Evolutionary conservation across 139 green algal genomes (phyloP).

Genomic region (Dunaliella sp.): DNA sequence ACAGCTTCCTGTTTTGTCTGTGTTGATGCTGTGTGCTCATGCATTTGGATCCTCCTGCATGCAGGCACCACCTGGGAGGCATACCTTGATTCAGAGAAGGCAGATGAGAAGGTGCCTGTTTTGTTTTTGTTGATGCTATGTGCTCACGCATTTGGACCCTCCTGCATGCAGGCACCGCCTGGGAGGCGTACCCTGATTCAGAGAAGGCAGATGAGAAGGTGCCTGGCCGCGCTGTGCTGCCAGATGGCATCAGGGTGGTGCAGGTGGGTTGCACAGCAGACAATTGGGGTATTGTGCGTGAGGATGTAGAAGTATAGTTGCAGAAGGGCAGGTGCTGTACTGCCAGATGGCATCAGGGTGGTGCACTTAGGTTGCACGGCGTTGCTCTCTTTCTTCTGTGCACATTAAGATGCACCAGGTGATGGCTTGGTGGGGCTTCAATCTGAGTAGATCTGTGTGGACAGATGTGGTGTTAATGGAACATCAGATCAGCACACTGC

Average conservation of each 20-base stretch:
- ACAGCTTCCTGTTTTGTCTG: too few species aligned
- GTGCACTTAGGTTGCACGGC: slow-evolving; percentile 65
- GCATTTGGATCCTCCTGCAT: too few species aligned
- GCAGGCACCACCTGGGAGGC: slow-evolving; percentile 31
- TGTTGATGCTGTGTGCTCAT: too few species aligned
- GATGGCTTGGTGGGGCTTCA: too few species aligned
- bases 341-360: slow-evolving; percentile 36
- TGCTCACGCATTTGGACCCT: background rate
- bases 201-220: slow-evolving; percentile 41
- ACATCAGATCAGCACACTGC: too few species aligned
- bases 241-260: slow-evolving; percentile 33
- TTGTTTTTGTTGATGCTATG: slow-evolving; percentile 4
- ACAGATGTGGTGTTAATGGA: too few species aligned
- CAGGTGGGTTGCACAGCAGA: slow-evolving; percentile 52
- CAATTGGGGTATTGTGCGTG: too few species aligned
- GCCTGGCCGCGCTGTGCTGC: slow-evolving; percentile 45
- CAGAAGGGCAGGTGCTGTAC: slow-evolving; percentile 30
- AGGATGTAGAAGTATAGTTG: too few species aligned
- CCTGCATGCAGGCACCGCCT: slow-evolving; percentile 26
- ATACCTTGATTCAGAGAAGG: slow-evolving; percentile 13
- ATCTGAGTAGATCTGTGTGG: too few species aligned
- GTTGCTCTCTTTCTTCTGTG: too few species aligned
- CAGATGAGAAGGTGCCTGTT: slow-evolving; percentile 49
- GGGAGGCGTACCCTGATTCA: slow-evolving; percentile 26
- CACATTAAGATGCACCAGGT: too few species aligned